Evolutionary conservation across 192 early-diverging fungal genomes (phyloP).

Genomic region (Piromyces finnis): DNA sequence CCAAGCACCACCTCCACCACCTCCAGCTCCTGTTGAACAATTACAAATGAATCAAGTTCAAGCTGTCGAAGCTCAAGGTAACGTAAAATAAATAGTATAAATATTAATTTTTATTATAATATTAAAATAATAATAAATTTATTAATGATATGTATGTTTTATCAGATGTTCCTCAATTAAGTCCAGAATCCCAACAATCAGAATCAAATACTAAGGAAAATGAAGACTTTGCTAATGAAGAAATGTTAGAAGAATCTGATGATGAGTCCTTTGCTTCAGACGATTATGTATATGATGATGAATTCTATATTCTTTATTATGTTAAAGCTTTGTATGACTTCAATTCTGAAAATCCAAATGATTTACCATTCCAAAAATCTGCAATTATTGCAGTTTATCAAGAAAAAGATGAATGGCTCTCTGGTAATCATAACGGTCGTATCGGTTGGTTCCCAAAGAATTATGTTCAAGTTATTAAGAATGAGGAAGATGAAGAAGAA

Average conservation of each 20-base stretch:
- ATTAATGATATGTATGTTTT: no score
- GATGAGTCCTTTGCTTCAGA: slow-evolving; percentile 3
- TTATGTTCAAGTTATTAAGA: slow-evolving; percentile 12
- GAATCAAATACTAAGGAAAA: background rate
- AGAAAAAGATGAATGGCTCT: slow-evolving; percentile 51
- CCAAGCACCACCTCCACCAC: background rate
- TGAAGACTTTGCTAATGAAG: background rate
- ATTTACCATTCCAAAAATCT: slow-evolving; percentile 24
- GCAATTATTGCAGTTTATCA: slow-evolving; percentile 32
- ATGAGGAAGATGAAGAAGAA: slow-evolving; percentile 9
- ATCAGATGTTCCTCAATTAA: no score
- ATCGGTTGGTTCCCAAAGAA: slow-evolving; percentile 43
- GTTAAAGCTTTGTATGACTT: slow-evolving; percentile 20
- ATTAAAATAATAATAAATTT: no score
- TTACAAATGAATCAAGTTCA: no score
- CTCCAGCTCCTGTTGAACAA: no score
- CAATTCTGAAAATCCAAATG: slow-evolving; percentile 22
- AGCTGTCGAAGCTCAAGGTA: no score
- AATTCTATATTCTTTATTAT: slow-evolving; percentile 11
- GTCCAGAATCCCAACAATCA: slow-evolving; percentile 5
- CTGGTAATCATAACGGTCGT: slow-evolving; percentile 19
- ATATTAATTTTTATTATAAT: no score
- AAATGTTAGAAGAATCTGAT: background rate
- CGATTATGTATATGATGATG: slow-evolving; percentile 12
- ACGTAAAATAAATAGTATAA: no score